Evolutionary conservation across 345 rosid genomes (phyloP).

Genomic region (Eucalyptus marginata): DNA sequence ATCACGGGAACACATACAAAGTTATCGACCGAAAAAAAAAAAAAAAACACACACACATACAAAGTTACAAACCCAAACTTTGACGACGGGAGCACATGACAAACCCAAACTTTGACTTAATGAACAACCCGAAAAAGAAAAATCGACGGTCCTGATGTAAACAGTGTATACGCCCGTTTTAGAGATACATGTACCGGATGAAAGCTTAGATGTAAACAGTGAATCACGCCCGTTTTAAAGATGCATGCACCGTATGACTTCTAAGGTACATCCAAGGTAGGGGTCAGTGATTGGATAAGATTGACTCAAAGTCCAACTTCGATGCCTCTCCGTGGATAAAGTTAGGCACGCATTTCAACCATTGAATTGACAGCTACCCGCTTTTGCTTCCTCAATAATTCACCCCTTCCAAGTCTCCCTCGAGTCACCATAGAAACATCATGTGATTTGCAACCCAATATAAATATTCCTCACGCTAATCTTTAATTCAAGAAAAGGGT

Average conservation of each 20-base stretch:
- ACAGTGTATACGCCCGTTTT: not conserved
- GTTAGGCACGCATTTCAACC: not conserved
- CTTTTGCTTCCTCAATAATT: not conserved
- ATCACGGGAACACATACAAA: too few species aligned
- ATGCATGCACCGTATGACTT: not conserved
- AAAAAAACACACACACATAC: too few species aligned
- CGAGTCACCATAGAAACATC: not conserved
- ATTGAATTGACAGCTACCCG: not conserved
- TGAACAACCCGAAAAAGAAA: not conserved
- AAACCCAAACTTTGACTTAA: not conserved
- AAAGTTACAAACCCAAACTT: not conserved
- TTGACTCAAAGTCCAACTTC: not conserved
- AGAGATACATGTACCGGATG: not conserved
- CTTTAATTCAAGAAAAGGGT: not conserved
- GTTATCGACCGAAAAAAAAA: too few species aligned
- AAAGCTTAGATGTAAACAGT: not conserved
- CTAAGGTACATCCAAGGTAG: not conserved
- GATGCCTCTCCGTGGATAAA: not conserved
- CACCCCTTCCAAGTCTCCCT: not conserved
- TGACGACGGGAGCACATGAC: not conserved
- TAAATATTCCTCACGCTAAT: not conserved
- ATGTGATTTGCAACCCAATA: not conserved
- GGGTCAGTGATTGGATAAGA: not conserved
- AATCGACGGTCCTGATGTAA: not conserved
- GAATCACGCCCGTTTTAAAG: not conserved